Evolutionary conservation across 805 yeast species (phyloP).

Genomic region (Lachancea fermentati): DNA sequence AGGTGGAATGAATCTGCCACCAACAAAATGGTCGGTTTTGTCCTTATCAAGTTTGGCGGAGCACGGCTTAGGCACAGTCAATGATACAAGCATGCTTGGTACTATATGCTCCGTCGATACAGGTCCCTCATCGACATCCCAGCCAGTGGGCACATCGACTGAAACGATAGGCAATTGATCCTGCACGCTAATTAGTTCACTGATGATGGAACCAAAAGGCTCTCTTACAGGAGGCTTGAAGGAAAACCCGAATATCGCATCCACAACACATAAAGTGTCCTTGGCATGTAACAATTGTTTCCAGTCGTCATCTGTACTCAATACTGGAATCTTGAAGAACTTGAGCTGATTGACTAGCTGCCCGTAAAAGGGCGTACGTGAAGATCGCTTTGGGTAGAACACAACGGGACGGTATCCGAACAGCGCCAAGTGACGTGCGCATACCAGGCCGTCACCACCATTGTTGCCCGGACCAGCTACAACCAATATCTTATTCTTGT

Average conservation of each 20-base stretch:
- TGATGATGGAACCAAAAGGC: conserved; percentile 56
- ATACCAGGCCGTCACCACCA: conserved; percentile 94
- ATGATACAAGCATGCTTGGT: conserved; percentile 68
- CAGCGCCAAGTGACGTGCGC: conserved; percentile 81
- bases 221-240: conserved; percentile 82
- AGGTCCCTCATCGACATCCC: conserved; percentile 94
- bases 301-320: conserved; percentile 37
- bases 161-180: conserved; percentile 56
- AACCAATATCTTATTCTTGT: conserved; percentile 49
- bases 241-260: conserved; percentile 89
- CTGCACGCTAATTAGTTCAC: conserved; percentile 34
- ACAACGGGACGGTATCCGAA: conserved; percentile 75
- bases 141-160: conserved; percentile 92
- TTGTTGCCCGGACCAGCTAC: conserved; percentile 95
- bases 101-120: conserved; percentile 37
- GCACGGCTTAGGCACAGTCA: conserved; percentile 94
- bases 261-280: conserved; percentile 52
- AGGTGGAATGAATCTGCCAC: conserved; percentile 78
- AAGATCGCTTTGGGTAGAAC: conserved; percentile 68
- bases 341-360: conserved; percentile 62
- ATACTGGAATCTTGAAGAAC: conserved; percentile 55
- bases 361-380: conserved; percentile 48
- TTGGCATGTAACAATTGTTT: conserved; percentile 25
- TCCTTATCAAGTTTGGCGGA: conserved; percentile 46
- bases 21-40: conserved; percentile 59